phyloP scores from a whole-genome alignment of 352 stramenopile species.

The Phytophthora melonis region DNA sequence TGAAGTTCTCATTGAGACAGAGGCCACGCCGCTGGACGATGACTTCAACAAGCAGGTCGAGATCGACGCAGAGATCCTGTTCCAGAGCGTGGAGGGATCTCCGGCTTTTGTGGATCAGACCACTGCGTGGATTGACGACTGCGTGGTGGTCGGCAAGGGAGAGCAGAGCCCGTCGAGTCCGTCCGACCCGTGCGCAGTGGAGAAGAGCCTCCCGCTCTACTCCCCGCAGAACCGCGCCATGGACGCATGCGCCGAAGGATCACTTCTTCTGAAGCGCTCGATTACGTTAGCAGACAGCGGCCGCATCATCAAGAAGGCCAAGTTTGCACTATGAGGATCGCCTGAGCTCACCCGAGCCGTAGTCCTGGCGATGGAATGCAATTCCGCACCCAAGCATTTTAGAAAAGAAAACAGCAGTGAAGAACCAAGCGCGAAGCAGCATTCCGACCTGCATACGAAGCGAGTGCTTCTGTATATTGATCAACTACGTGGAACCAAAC shows the following conservation, averaged over 20 bases:
- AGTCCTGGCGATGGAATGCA: conserved; percentile 22
- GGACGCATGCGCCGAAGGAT: conserved; percentile 17
- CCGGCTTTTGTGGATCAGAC: conserved; percentile 29
- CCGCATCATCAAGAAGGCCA: conserved; percentile 30
- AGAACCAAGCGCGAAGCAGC: conserved; percentile 16
- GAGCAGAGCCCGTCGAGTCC: conserved; percentile 30
- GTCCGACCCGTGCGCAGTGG: conserved; percentile 24
- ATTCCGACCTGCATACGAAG: conserved; percentile 30
- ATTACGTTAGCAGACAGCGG: conserved; percentile 29
- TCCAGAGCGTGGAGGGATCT: conserved; percentile 22
- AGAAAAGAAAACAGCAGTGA: conserved; percentile 22
- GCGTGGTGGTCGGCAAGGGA: conserved; percentile 22
- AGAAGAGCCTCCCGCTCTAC: conserved; percentile 28
- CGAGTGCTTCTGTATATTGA: conserved; percentile 43
- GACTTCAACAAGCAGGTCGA: conserved; percentile 32
- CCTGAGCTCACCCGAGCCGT: not conserved
- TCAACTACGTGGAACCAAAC: conserved; percentile 31
- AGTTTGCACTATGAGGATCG: conserved; percentile 32
- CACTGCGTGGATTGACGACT: conserved; percentile 37
- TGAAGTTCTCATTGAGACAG: conserved; percentile 7
- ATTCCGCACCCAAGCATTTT: conserved; percentile 16
- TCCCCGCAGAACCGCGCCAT: conserved; percentile 24
- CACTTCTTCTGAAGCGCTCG: conserved; percentile 34
- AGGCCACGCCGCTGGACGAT: conserved; percentile 10
- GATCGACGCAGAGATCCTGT: conserved; percentile 31